Evolutionary conservation across 2,329 filamentous ascomycete genomes (phyloP).

Genomic region (Didymella glomerata): DNA sequence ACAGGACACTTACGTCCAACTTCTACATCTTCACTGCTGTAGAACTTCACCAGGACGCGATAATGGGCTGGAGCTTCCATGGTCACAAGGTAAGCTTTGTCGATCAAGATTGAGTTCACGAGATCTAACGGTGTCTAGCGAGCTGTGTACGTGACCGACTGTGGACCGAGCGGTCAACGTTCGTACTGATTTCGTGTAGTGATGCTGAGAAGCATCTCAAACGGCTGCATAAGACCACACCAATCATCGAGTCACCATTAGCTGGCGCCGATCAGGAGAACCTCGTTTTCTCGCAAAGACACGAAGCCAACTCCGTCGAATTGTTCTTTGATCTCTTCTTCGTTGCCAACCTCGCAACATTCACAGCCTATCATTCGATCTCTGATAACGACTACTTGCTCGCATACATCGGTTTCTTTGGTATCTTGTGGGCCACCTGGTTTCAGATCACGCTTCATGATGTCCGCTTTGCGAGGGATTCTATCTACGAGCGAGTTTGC

Average conservation of each 20-base stretch:
- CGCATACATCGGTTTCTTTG: conserved; percentile 52
- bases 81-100: conserved; percentile 33
- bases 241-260: conserved; percentile 48
- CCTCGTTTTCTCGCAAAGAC: conserved; percentile 50
- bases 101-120: not conserved
- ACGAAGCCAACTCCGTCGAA: conserved; percentile 52
- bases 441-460: conserved; percentile 53
- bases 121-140: conserved; percentile 25
- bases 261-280: conserved; percentile 47
- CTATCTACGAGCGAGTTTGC: conserved; percentile 50
- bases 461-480: conserved; percentile 52
- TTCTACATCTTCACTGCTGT: conserved; percentile 5
- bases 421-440: conserved; percentile 51
- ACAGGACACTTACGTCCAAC: not conserved
- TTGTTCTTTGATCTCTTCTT: conserved; percentile 49
- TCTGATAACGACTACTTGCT: conserved; percentile 45
- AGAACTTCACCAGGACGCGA: not conserved
- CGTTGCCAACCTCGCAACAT: conserved; percentile 51
- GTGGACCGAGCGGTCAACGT: not conserved
- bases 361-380: conserved; percentile 52
- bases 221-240: conserved; percentile 45
- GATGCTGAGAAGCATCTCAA: conserved; percentile 50
- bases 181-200: conserved; percentile 29
- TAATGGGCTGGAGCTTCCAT: conserved; percentile 47
- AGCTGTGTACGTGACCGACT: conserved; percentile 37